Base-by-base conservation (phyloP, 257 asterid species). In the Scutellaria galericulata region DNA sequence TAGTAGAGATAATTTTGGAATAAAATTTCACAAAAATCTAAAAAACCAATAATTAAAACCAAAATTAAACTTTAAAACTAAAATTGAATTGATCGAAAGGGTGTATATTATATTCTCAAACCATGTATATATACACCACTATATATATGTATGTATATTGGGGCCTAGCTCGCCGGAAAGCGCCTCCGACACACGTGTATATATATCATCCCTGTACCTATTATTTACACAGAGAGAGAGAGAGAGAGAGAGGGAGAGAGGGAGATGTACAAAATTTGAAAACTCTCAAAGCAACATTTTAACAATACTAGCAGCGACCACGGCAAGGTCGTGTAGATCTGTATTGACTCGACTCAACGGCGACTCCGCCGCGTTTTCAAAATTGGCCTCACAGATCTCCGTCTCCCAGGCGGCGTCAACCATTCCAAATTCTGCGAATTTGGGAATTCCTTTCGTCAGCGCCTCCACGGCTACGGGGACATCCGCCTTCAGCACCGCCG, bases 391-490 rank as follows among this genome's bases (percentile, higher is more conserved):
- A 44, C 96, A 89, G 2, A 66, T 73, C 35, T 72, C 79, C 44
- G 92, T 90, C 75, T 87, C 92, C 35, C 83, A 50, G 9, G 79
- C 87, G 44, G 91, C 83, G 66, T 83, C 96, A 1, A 45, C 64
- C 89, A 90, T 86, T 45, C 89, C 92, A 22, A 41, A 60, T 31
- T 80, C 87, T 5, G 92, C 96, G 54, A 86, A 84, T 48, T 82
- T 88, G 2, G 92, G 90, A 3, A 62, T 83, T 0, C 91, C 88
- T 39, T 35, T 74, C 11, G 54, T 82, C 27, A 88, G 71, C 9
- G 70, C 87, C 37, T 77, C 84, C 40, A 80, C 78, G 0, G 95
- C 89, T 52, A 81, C 87, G 6, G 86, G 88, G 2, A 90, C 74
- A 64, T 85, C 90, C 12, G 86, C 83, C 44, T 10, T 65, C 15